These are phyloP conservation scores for Echinochloa phyllopogon DNA, from an alignment of 176 grass and related monocot genomes.

Conservation along the genomic window DNA sequence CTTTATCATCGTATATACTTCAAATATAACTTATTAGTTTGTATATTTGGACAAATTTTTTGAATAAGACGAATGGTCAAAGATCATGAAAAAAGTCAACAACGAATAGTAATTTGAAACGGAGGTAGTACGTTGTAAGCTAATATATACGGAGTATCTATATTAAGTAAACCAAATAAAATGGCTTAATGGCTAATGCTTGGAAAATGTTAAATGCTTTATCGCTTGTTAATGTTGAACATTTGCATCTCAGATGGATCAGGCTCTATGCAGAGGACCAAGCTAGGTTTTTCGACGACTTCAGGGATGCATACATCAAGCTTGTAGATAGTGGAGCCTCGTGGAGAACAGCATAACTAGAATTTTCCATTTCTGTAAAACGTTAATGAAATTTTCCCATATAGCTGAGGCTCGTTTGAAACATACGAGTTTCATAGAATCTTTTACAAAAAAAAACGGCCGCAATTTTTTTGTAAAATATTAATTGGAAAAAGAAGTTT, in stretches of 20 bases:
- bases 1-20: too few species aligned
- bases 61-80: too few species aligned
- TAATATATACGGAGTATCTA: background rate
- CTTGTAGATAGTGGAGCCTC: slow-evolving; percentile 76
- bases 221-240: slow-evolving; percentile 1
- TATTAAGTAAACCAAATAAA: background rate
- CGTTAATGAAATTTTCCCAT: background rate
- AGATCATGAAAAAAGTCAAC: too few species aligned
- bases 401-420: background rate
- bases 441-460: background rate
- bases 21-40: too few species aligned
- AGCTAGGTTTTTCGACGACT: slow-evolving; percentile 75
- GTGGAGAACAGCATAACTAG: slow-evolving; percentile 60
- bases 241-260: slow-evolving; percentile 71
- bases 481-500: background rate
- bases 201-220: slow-evolving; percentile 3
- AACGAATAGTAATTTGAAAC: too few species aligned
- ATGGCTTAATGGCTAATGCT: background rate
- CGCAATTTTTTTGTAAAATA: too few species aligned
- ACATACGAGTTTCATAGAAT: background rate
- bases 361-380: background rate
- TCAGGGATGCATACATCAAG: slow-evolving; percentile 76
- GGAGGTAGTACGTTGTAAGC: too few species aligned
- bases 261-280: slow-evolving; percentile 78
- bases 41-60: too few species aligned